phyloP scores from a whole-genome alignment of 2,329 filamentous ascomycete genomes.

The Sporothrix protearum region DNA sequence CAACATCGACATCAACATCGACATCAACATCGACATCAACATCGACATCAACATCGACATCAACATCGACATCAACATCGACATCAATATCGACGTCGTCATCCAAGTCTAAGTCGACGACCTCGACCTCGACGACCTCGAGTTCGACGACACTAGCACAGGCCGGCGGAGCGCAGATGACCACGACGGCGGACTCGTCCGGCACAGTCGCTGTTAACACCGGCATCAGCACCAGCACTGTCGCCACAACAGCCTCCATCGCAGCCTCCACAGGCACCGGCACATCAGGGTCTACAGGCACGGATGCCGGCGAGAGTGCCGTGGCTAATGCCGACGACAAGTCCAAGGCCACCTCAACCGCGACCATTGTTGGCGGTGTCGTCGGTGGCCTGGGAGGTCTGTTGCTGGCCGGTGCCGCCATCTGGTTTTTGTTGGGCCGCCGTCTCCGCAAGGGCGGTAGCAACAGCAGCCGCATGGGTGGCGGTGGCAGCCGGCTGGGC shows the following conservation, averaged over 20 bases:
- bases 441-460: constrained; percentile 30
- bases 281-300: not conserved
- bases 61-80: too few relatives aligned
- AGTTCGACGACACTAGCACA: constrained; percentile 25
- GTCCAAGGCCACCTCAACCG: constrained; percentile 34
- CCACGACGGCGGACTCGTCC: not conserved
- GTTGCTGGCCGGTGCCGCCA: constrained; percentile 40
- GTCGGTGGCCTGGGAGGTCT: constrained; percentile 45
- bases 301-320: constrained; percentile 21
- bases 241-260: too few relatives aligned
- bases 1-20: too few relatives aligned
- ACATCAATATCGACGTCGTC: too few relatives aligned
- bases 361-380: constrained; percentile 47
- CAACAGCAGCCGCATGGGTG: not conserved
- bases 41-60: too few relatives aligned
- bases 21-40: too few relatives aligned
- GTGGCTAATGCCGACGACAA: constrained; percentile 21
- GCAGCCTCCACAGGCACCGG: not conserved
- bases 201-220: not conserved
- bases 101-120: too few relatives aligned
- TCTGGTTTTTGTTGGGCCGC: constrained; percentile 39
- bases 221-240: not conserved
- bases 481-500: constrained; percentile 18
- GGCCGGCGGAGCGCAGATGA: not conserved
- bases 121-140: constrained; percentile 30